Base-by-base conservation (phyloP, 257 asterid species). In the Salvia rosmarinus region DNA sequence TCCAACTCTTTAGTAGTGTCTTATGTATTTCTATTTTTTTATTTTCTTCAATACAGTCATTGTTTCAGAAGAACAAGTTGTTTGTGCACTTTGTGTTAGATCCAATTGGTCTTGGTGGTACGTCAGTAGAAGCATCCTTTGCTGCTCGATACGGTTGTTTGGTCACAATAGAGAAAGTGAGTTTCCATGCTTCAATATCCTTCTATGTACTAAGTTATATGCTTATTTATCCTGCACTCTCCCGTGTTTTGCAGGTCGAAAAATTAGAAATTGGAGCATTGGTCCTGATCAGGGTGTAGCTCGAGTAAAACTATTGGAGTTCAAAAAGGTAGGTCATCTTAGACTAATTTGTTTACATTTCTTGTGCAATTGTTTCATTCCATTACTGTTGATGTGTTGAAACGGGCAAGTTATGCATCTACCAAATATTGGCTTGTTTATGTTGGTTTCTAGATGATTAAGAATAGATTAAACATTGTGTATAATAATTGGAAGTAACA, bases 41-140 rank as follows among this genome's bases (percentile, higher is more conserved):
- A 51, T 60, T 42, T 13, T 64, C 20, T 16, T 67, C 65, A 21
- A n/a, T 77, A 75, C 88, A 86, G 93, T 86, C 90, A 46, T 77
- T 91, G 65, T 82, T 43, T 57, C 76, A 74, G 81, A 84, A 82
- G 88, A 87, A 82, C 57, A 86, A 68, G 76, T 70, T 82, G 60
- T 91, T 89, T 51, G 96, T 91, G 71, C 97, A 91, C 73, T 83
- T 91, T 58, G 93, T 89, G 77, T 78, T 91, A 68, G 95, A 91
- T 79, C 97, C 92, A 68, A 64, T 85, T 62, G 87, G 82, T 32
- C 72, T 86, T 70, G 76, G 78, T 23, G 86, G 79, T 70, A 79
- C 85, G 35, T 83, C 87, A 23, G 60, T 73, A 50, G 96, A 88
- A 82, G 84, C 88, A 76, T 87, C 96, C 34, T 84, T 85, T 79